A percentile compares a stretch with the other conserved stretches of the same genome.
phyloP scores from a whole-genome alignment of 371 early-diverging fungal genomes.

The Apophysomyces ossiformis region DNA sequence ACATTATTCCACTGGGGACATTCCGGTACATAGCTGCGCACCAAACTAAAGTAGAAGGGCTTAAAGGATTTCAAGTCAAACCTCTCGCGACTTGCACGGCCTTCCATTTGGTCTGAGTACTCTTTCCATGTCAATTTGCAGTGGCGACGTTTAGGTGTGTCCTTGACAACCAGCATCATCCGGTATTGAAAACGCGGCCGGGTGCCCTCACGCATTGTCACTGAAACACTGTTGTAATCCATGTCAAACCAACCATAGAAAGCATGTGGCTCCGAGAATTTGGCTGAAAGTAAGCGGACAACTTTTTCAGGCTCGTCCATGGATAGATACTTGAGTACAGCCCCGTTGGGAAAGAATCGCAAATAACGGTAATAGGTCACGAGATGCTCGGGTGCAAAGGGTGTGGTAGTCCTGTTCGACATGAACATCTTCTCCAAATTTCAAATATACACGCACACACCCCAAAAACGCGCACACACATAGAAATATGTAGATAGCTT shows the following conservation, averaged over 20 bases:
- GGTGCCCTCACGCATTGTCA: conserved; percentile 28
- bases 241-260: conserved; percentile 42
- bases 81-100: conserved; percentile 22
- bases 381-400: conserved; percentile 47
- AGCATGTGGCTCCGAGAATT: conserved; percentile 33
- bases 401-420: conserved; percentile 41
- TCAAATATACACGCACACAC: no score
- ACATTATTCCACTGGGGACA: not conserved
- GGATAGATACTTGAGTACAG: conserved; percentile 40
- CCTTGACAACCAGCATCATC: conserved; percentile 40
- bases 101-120: conserved; percentile 29
- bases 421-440: conserved; percentile 32
- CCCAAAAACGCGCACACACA: no score
- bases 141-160: conserved; percentile 50
- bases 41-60: conserved; percentile 30
- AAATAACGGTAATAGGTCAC: conserved; percentile 69
- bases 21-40: conserved; percentile 18
- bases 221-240: conserved; percentile 12
- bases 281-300: conserved; percentile 28
- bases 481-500: not conserved
- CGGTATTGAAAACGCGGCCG: conserved; percentile 39
- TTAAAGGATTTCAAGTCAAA: conserved; percentile 28
- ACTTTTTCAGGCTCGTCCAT: conserved; percentile 50
- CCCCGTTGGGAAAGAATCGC: conserved; percentile 59
- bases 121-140: conserved; percentile 63